These are phyloP conservation scores for Amesomyces nigricolor DNA, from an alignment of 2,329 filamentous ascomycete genomes.

Conservation along the genomic window DNA sequence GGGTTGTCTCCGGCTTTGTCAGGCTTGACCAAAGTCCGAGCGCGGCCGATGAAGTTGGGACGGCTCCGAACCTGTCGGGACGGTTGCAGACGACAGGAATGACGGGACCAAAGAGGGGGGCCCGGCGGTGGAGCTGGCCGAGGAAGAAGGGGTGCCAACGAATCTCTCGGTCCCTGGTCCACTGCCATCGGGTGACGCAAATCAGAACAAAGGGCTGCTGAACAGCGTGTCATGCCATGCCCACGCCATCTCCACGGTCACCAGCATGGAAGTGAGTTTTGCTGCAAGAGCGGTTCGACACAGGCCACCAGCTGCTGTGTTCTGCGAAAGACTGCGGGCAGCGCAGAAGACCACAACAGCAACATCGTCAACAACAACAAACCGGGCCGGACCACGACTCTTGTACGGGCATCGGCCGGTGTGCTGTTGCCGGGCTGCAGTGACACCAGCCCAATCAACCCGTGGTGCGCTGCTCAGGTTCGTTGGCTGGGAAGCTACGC, in stretches of 20 bases:
- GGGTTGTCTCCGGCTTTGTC: neutral
- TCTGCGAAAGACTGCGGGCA: neutral
- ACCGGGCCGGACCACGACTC: neutral
- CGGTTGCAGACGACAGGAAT: neutral
- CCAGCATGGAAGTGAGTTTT: too few relatives aligned
- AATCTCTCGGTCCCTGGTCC: neutral
- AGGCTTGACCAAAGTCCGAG: too few relatives aligned
- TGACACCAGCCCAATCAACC: conserved; percentile 4
- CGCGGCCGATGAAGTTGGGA: too few relatives aligned
- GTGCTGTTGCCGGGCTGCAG: neutral
- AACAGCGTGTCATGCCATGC: conserved; percentile 13
- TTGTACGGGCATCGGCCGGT: too few relatives aligned
- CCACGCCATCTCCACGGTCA: conserved; percentile 5
- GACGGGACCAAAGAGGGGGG: neutral
- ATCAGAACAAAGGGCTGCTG: neutral
- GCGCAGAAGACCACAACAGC: too few relatives aligned
- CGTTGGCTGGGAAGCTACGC: neutral
- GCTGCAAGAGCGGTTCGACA: too few relatives aligned
- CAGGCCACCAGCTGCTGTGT: too few relatives aligned
- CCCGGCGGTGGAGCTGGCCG: neutral
- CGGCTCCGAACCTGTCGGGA: too few relatives aligned
- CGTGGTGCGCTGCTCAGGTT: neutral
- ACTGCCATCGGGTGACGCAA: conserved; percentile 3
- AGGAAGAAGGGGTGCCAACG: neutral
- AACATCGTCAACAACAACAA: neutral